These are phyloP conservation scores for Xylaria sp. DNA, from an alignment of 2,329 filamentous ascomycete species.

Conservation along the genomic window DNA sequence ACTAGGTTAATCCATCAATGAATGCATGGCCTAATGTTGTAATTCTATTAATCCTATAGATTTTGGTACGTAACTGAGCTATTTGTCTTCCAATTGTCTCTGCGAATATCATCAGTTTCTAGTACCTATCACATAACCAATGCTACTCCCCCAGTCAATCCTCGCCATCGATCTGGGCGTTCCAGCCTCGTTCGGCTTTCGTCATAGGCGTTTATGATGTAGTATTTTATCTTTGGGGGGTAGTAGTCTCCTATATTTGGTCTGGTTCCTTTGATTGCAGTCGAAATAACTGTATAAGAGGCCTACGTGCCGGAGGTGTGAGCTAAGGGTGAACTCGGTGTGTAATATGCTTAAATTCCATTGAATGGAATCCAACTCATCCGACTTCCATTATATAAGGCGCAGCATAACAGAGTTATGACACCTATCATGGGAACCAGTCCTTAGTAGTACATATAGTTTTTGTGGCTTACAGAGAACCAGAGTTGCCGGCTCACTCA, in stretches of 20 bases:
- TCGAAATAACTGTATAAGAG: not conserved
- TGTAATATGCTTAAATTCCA: not conserved
- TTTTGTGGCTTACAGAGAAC: too few species aligned
- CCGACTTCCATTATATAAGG: too few species aligned
- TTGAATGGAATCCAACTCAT: too few species aligned
- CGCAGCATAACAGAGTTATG: too few species aligned
- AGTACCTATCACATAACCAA: conserved; percentile 12
- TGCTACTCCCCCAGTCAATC: conserved; percentile 12
- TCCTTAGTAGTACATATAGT: too few species aligned
- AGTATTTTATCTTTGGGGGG: not conserved
- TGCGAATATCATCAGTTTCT: not conserved
- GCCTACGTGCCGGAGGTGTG: not conserved
- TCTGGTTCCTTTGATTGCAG: not conserved
- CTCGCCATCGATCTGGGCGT: not conserved
- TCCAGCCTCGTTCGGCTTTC: not conserved
- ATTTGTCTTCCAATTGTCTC: not conserved
- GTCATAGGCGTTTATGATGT: not conserved
- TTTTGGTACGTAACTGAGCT: not conserved
- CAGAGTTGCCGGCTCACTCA: too few species aligned
- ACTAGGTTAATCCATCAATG: not conserved
- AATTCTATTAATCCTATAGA: too few species aligned
- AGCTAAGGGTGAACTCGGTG: not conserved
- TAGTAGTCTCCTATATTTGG: not conserved
- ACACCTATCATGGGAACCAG: too few species aligned
- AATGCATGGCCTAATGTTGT: too few species aligned